Evolutionary conservation across 2,329 filamentous ascomycete species (phyloP), one percentile per base, ranked within the genome.

Genomic region (Aspergillus fumigatiaffinis): DNA sequence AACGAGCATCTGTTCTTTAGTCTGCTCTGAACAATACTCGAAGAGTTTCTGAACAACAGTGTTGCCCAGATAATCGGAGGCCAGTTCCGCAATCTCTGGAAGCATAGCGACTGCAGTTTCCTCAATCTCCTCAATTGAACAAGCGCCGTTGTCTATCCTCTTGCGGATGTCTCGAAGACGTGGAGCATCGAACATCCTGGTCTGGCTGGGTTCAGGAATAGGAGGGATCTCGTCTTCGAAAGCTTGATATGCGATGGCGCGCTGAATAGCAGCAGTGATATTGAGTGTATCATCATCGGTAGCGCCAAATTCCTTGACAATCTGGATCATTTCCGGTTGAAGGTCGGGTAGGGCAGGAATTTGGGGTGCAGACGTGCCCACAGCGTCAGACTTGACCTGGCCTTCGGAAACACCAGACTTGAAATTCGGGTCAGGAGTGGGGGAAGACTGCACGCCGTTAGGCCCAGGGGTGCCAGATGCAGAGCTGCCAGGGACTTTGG

Each of bases 41-140:
- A 99, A 99, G 49, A 99, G 81, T 77, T 99, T 99, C 78, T 99
- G 94, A 20, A 99, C 93, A n/a, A 99, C 94, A 0, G 94, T 99
- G 77, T 99, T 99, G 66, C 94, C 94, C 32, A 99, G 84, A 68
- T 99, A 99, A 75, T 99, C 94, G 0, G 93, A 96, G 2, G 94
- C 84, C 25, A 99, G 81, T 75, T 99, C 94, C 3, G 92, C 91
- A 71, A 99, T 94, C 73, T 99, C 94, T 9, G 93, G 91, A 17
- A 99, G 84, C 94, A 99, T 99, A 61, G 91, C 90, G 60, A 90
- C 82, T 44, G 94, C 94, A 61, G 94, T 95, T 62, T 87, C 88
- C 75, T 99, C 94, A 65, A 97, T 95, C 74, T 99, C 94, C 20
- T 87, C 81, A 59, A 89, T 84, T 1, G 90, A 89, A 73, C 93